Evolutionary conservation across 352 stramenopile species (phyloP), one percentile per base, ranked within the genome.

Genomic region (Phytopythium cucurbitacearum): DNA sequence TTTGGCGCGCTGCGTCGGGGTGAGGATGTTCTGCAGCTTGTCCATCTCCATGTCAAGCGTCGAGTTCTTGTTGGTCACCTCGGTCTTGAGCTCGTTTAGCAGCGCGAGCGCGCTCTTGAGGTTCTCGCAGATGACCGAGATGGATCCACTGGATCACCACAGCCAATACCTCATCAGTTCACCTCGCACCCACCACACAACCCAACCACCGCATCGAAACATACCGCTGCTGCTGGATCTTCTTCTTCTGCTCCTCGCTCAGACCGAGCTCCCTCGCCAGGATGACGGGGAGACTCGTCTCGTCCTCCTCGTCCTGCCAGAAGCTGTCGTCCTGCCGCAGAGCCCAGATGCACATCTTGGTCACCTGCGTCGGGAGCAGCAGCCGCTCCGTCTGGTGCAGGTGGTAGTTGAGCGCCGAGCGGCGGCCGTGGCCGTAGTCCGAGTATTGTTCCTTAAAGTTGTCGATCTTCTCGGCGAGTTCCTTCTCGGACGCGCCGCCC

Each of bases 11-110:
- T 98, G 93, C 42, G 79, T 96, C 3, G 93, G 91, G 34, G 90
- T 97, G 50, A 98, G 67, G 63, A 98, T 97, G 64, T 94, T 91
- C 56, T 97, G 87, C 9, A 98, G 71, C 65, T 96, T 88, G 56
- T 97, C 81, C 82, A 98, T 97, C 65, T 98, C 88, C 53, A 85
- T 86, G 69, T 97, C 91, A 56, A 98, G 73, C 50, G 92, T 93
- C 51, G 91, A 83, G 66, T 97, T 97, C 63, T 96, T 97, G 60
- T 95, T 81, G 11, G 74, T 85, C 39, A 98, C 79, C 48, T 95
- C 76, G 4, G 63, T 76, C 67, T 95, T 87, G 44, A 98, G 74
- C 60, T 97, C 85, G 50, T 85, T 70, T 15, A 97, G 68, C n/a
- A 97, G 65, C 5, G 64, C 73, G 57, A 98, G 67, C 5, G 88